Conservation (phyloP, 1,139 yeast species). For the Sporopachydermia cereana region DNA sequence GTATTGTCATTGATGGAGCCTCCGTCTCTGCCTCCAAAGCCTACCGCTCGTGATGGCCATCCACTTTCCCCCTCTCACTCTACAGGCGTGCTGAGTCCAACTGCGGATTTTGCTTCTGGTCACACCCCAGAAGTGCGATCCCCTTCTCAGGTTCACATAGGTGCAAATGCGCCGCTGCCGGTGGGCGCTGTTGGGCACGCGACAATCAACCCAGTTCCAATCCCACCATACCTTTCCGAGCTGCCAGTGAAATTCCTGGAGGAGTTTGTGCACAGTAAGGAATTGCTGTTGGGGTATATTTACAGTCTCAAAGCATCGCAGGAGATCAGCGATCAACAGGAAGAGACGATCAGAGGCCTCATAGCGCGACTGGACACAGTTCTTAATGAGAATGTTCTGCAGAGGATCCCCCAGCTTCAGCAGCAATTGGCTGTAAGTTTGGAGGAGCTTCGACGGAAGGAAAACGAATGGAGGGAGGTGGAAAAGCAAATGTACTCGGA, state of each 20-base stretch:
- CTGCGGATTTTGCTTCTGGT: not conserved
- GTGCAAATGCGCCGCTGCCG: constrained; percentile 6
- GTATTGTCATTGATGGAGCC: not conserved
- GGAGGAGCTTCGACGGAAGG: constrained; percentile 12
- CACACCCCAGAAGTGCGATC: constrained; percentile 14
- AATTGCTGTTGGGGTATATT: constrained; percentile 21
- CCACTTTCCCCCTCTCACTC: not conserved
- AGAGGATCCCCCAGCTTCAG: constrained; percentile 9
- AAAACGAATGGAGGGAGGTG: constrained; percentile 20
- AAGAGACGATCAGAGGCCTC: constrained; percentile 11
- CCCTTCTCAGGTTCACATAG: constrained; percentile 16
- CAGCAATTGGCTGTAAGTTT: not conserved
- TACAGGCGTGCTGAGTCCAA: not conserved
- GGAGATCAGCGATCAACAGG: constrained; percentile 11
- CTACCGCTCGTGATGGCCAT: not conserved
- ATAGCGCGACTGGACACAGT: constrained; percentile 9
- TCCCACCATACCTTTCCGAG: constrained; percentile 17
- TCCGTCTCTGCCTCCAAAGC: constrained; percentile 4
- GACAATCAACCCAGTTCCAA: constrained; percentile 9
- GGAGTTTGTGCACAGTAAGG: constrained; percentile 17
- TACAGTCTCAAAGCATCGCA: constrained; percentile 13
- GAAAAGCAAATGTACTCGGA: constrained; percentile 31
- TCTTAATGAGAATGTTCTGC: constrained; percentile 10
- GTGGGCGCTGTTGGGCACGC: not conserved
- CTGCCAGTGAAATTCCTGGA: constrained; percentile 21